Evolutionary conservation across 108 stramenopile species (phyloP).

Genomic region (Cyclotella kingstonii): DNA sequence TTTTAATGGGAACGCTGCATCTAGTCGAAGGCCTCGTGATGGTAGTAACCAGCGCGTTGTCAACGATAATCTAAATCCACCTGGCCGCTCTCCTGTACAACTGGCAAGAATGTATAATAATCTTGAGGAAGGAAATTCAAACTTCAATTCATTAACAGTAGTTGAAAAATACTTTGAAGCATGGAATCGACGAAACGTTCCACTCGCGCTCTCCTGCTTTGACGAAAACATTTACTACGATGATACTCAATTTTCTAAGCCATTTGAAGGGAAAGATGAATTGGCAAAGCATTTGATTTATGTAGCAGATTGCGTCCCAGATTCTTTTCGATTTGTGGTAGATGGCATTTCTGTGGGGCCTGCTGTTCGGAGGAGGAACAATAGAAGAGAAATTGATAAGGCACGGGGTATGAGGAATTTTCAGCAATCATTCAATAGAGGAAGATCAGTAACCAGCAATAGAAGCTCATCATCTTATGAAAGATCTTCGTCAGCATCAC

Average conservation of each 20-base stretch:
- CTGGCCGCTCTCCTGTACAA: not conserved
- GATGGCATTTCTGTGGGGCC: slow-evolving; percentile 47
- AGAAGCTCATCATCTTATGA: too few relatives aligned
- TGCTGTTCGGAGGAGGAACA: slow-evolving; percentile 2
- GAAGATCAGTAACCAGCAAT: not conserved
- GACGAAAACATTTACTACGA: slow-evolving; percentile 53
- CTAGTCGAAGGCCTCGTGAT: too few relatives aligned
- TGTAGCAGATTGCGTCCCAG: slow-evolving; percentile 57
- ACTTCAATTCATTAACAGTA: not conserved
- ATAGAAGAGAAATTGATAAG: not conserved
- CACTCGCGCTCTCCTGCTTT: slow-evolving; percentile 49
- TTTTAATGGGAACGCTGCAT: not conserved
- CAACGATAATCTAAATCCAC: not conserved
- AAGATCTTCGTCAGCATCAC: slow-evolving; percentile 1
- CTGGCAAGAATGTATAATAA: slow-evolving; percentile 4
- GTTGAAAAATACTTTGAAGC: slow-evolving; percentile 59
- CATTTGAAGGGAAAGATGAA: slow-evolving; percentile 48
- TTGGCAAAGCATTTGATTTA: slow-evolving; percentile 52
- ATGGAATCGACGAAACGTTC: slow-evolving; percentile 70
- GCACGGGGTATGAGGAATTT: not conserved
- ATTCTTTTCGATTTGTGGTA: slow-evolving; percentile 46
- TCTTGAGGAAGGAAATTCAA: not conserved
- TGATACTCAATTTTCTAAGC: slow-evolving; percentile 58
- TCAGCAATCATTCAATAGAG: not conserved
- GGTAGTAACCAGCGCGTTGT: not conserved